phyloP scores from a whole-genome alignment of 2,329 filamentous ascomycete species.

The Pseudogymnoascus sp. region DNA sequence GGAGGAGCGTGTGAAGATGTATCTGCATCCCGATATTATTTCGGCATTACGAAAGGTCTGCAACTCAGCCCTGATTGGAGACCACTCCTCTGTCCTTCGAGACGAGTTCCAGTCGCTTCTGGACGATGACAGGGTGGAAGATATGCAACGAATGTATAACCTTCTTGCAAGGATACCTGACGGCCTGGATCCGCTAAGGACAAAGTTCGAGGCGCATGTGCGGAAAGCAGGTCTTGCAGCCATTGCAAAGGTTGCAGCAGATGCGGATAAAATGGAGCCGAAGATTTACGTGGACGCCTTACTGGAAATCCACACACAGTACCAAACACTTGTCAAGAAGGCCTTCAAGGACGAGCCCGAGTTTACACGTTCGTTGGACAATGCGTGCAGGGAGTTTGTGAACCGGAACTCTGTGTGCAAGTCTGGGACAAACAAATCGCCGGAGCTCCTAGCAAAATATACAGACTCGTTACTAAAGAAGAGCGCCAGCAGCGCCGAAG shows the following conservation, averaged over 20 bases:
- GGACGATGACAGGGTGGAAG: conserved; percentile 89
- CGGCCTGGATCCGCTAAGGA: conserved; percentile 79
- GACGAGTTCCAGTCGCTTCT: conserved; percentile 94
- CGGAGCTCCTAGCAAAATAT: conserved; percentile 91
- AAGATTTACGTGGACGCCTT: conserved; percentile 95
- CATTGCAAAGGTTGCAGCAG: conserved; percentile 81
- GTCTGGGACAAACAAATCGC: conserved; percentile 84
- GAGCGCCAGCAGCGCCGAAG: conserved; percentile 85
- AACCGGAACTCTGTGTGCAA: conserved; percentile 97
- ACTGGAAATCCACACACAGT: conserved; percentile 88
- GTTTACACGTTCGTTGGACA: conserved; percentile 91
- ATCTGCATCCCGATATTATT: conserved; percentile 85
- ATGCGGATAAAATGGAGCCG: conserved; percentile 84
- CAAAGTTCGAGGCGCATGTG: conserved; percentile 86
- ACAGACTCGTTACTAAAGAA: conserved; percentile 89
- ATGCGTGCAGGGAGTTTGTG: conserved; percentile 95
- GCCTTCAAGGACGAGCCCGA: conserved; percentile 95
- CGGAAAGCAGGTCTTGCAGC: conserved; percentile 80
- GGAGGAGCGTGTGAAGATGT: conserved; percentile 86
- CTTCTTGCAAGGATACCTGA: conserved; percentile 83
- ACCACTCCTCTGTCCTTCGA: conserved; percentile 75
- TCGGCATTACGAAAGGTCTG: conserved; percentile 77
- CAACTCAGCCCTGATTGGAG: conserved; percentile 80
- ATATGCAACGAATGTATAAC: conserved; percentile 94
- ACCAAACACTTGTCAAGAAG: conserved; percentile 81